phyloP scores from a whole-genome alignment of 177 flowering plant species.

The Tripterygium wilfordii region DNA sequence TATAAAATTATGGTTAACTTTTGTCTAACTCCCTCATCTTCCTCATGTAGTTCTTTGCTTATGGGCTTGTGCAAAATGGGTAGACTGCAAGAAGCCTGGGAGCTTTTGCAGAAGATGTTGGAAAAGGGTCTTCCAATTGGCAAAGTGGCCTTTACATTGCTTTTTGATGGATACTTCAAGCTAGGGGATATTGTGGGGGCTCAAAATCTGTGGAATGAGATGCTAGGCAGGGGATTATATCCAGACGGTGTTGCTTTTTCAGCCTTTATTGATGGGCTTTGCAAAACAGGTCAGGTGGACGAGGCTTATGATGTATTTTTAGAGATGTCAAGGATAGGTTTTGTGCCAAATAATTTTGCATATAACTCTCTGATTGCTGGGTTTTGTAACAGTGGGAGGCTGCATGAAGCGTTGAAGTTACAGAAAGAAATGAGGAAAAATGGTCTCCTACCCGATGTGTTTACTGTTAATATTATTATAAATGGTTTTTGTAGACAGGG shows the following conservation, averaged over 20 bases:
- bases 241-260: slow-evolving; percentile 86
- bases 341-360: slow-evolving; percentile 74
- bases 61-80: slow-evolving; percentile 62
- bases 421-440: slow-evolving; percentile 64
- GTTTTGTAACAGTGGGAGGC: slow-evolving; percentile 47
- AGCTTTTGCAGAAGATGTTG: slow-evolving; percentile 56
- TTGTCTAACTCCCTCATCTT: slow-evolving; percentile 63
- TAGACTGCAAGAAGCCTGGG: slow-evolving; percentile 53
- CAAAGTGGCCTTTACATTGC: slow-evolving; percentile 63
- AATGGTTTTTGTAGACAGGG: slow-evolving; percentile 73
- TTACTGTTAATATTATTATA: slow-evolving; percentile 73
- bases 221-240: slow-evolving; percentile 48
- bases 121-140: slow-evolving; percentile 54
- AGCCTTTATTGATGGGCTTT: slow-evolving; percentile 82
- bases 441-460: slow-evolving; percentile 72
- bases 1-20: slow-evolving; percentile 53
- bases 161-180: slow-evolving; percentile 69
- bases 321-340: slow-evolving; percentile 59
- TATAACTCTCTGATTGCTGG: slow-evolving; percentile 87
- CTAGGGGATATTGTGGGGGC: slow-evolving; percentile 55
- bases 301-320: slow-evolving; percentile 55
- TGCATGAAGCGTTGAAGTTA: slow-evolving; percentile 59
- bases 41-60: slow-evolving; percentile 72
- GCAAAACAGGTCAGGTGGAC: slow-evolving; percentile 54
- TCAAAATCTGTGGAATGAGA: slow-evolving; percentile 57